Percentiles rank a stretch among this genome's conserved stretches.
Conservation (phyloP, 78 protist species). For the Paratrimastix pyriformis region DNA sequence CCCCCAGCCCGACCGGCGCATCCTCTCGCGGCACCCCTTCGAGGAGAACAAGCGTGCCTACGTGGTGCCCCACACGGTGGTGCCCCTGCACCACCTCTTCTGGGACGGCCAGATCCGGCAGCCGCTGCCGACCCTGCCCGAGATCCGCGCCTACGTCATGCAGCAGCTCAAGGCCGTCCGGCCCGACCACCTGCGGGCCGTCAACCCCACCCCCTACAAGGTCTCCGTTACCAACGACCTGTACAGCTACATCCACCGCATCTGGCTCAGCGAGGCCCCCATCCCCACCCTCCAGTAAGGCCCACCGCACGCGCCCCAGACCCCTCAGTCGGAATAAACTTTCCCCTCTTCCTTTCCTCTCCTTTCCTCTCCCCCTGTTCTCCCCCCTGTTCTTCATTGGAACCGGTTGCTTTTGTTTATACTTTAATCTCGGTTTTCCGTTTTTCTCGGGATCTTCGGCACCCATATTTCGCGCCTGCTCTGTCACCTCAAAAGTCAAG, state of each 20-base stretch:
- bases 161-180: constrained; percentile 40
- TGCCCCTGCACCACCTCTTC: constrained; percentile 30
- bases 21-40: constrained; percentile 62
- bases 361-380: neutral
- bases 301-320: neutral
- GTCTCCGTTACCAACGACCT: neutral
- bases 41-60: constrained; percentile 49
- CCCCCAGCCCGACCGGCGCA: constrained; percentile 45
- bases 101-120: constrained; percentile 29
- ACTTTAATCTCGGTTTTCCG: neutral
- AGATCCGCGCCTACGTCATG: constrained; percentile 27
- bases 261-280: no score
- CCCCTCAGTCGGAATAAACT: neutral
- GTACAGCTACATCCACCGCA: neutral
- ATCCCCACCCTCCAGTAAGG: neutral
- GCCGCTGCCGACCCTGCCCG: constrained; percentile 3
- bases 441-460: no score
- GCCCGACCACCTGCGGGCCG: constrained; percentile 47
- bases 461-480: no score
- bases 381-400: neutral
- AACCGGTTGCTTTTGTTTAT: neutral
- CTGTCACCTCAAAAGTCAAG: no score
- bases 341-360: neutral
- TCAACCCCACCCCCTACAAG: constrained; percentile 64
- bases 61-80: constrained; percentile 38